These are phyloP conservation scores for Coniochaeta prunicola DNA, from an alignment of 2,329 filamentous ascomycete genomes.

Conservation along the genomic window DNA sequence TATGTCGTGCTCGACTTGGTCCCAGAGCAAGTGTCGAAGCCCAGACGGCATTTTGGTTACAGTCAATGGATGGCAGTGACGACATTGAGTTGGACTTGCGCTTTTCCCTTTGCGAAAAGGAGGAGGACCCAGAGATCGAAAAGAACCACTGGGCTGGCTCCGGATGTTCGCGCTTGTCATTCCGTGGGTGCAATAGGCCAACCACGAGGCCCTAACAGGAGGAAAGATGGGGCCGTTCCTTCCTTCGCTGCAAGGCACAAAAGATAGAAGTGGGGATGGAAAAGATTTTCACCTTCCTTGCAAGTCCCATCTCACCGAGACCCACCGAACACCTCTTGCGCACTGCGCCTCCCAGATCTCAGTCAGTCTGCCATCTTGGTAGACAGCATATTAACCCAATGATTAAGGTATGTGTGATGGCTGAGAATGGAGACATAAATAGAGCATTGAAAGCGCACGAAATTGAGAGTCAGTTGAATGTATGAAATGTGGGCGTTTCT, in stretches of 20 bases:
- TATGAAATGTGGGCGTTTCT: no score
- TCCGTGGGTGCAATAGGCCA: background rate
- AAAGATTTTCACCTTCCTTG: background rate
- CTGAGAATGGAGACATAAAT: no score
- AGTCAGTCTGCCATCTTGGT: no score
- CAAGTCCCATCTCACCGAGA: background rate
- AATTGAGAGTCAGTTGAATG: no score
- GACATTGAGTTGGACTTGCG: background rate
- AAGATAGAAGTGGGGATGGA: background rate
- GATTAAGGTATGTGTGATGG: no score
- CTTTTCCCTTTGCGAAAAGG: background rate
- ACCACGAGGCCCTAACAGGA: background rate
- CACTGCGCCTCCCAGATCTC: no score
- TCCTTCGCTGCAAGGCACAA: background rate
- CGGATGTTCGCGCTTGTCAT: background rate
- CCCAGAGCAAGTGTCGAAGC: no score
- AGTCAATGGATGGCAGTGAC: background rate
- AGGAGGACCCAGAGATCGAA: background rate
- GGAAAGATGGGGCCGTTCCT: background rate
- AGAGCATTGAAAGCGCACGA: no score
- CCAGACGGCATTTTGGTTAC: no score
- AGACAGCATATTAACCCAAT: no score
- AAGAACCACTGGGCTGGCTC: slow-evolving; percentile 1
- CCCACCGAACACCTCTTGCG: background rate
- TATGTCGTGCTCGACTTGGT: no score